phyloP scores from a whole-genome alignment of 768 basidiomycete species.

The Trametopsis cervina region DNA sequence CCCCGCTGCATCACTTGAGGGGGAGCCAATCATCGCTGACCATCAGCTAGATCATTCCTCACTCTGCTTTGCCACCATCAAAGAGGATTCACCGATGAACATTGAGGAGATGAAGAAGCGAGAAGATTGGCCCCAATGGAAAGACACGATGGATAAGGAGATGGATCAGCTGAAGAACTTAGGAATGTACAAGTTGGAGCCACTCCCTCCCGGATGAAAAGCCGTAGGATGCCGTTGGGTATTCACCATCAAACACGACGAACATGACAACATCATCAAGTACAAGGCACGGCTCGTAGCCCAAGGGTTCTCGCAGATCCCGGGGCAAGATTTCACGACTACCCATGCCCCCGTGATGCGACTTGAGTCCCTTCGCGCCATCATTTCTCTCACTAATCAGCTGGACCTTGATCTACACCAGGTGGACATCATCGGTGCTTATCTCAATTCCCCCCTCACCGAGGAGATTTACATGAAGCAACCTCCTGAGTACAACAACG shows the following conservation, averaged over 20 bases:
- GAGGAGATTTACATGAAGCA: conserved; percentile 25
- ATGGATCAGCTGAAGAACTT: conserved; percentile 9
- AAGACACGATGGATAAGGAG: conserved; percentile 14
- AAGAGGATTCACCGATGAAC: background rate
- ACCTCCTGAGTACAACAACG: conserved; percentile 19
- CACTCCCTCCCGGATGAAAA: conserved; percentile 25
- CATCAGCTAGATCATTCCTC: background rate
- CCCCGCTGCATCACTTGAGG: background rate
- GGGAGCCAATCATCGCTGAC: background rate
- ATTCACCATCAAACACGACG: conserved; percentile 31
- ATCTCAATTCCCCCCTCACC: conserved; percentile 23
- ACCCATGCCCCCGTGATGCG: conserved; percentile 26
- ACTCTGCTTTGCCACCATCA: background rate
- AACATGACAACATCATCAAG: conserved; percentile 26
- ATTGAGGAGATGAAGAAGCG: conserved; percentile 2
- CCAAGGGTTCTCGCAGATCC: conserved; percentile 26
- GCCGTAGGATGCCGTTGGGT: conserved; percentile 30
- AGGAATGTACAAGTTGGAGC: conserved; percentile 15
- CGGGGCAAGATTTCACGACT: conserved; percentile 28
- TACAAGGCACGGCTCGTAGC: conserved; percentile 35
- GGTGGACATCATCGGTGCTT: conserved; percentile 18
- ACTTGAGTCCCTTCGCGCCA: conserved; percentile 15
- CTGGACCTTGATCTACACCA: conserved; percentile 10
- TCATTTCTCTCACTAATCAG: conserved; percentile 20
- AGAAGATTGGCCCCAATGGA: conserved; percentile 11